A percentile compares a stretch with the other conserved stretches of the same genome.
Evolutionary conservation across 2,329 filamentous ascomycete genomes (phyloP).

Genomic region (Diatrype stigma): DNA sequence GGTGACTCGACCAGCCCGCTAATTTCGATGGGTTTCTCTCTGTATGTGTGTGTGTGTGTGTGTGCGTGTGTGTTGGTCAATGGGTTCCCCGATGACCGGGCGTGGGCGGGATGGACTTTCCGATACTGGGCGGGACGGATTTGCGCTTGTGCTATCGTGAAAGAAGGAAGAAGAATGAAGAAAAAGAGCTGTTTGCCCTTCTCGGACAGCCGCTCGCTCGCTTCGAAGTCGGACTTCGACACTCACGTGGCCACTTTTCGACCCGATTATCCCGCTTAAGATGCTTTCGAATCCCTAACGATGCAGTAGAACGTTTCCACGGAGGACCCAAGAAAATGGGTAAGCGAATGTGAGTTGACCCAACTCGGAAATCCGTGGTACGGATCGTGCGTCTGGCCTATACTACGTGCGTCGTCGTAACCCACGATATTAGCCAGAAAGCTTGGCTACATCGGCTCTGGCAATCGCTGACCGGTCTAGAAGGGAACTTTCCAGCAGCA

Average conservation of each 20-base stretch:
- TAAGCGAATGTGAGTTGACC: background rate
- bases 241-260: background rate
- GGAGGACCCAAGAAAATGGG: no score
- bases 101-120: no score
- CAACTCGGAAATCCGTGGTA: background rate
- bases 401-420: no score
- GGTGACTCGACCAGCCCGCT: no score
- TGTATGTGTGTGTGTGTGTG: no score
- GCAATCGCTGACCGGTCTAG: background rate
- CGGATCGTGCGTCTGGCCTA: background rate
- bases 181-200: background rate
- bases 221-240: no score
- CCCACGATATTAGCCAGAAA: background rate
- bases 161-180: background rate
- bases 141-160: no score
- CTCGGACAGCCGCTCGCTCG: background rate
- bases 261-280: background rate
- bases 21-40: no score
- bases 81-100: no score
- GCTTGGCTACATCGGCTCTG: background rate
- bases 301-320: background rate
- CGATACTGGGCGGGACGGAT: no score
- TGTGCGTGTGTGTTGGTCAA: no score
- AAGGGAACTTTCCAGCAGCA: background rate
- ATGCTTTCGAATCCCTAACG: background rate